Conservation (phyloP, 1,139 yeast species). For the Zhuliangozyma parablackwelliae region DNA sequence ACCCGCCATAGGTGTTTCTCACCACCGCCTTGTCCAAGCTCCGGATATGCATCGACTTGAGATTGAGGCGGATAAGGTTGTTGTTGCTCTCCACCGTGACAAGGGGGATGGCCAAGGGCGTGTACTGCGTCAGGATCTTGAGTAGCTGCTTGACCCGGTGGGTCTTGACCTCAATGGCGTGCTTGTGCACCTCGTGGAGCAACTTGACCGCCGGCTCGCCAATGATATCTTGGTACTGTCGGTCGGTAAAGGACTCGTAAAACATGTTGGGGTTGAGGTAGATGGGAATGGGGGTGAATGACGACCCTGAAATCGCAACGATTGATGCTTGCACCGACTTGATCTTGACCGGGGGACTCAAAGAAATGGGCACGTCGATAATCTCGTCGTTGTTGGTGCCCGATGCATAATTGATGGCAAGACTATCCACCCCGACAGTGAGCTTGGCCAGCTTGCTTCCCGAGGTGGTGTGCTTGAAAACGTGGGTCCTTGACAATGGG, state of each 20-base stretch:
- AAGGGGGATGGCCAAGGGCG: slow-evolving; percentile 17
- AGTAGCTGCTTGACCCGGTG: slow-evolving; percentile 20
- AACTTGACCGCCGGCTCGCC: slow-evolving; percentile 16
- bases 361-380: not conserved
- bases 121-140: slow-evolving; percentile 19
- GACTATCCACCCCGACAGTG: too few species aligned
- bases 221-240: slow-evolving; percentile 16
- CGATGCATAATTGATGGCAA: too few species aligned
- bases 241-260: slow-evolving; percentile 18
- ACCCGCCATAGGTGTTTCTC: slow-evolving; percentile 8
- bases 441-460: too few species aligned
- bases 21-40: slow-evolving; percentile 3
- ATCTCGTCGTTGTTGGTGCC: not conserved
- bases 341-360: slow-evolving; percentile 7
- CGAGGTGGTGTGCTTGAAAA: not conserved
- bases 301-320: slow-evolving; percentile 27
- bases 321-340: slow-evolving; percentile 25
- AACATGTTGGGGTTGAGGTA: slow-evolving; percentile 35
- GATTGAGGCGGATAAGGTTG: slow-evolving; percentile 1
- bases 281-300: slow-evolving; percentile 30
- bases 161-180: slow-evolving; percentile 16
- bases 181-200: slow-evolving; percentile 13
- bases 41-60: slow-evolving; percentile 4
- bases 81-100: slow-evolving; percentile 4
- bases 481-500: not conserved